phyloP scores from a whole-genome alignment of 1,284 basidiomycete species.

The Trichosporon ovoides region DNA sequence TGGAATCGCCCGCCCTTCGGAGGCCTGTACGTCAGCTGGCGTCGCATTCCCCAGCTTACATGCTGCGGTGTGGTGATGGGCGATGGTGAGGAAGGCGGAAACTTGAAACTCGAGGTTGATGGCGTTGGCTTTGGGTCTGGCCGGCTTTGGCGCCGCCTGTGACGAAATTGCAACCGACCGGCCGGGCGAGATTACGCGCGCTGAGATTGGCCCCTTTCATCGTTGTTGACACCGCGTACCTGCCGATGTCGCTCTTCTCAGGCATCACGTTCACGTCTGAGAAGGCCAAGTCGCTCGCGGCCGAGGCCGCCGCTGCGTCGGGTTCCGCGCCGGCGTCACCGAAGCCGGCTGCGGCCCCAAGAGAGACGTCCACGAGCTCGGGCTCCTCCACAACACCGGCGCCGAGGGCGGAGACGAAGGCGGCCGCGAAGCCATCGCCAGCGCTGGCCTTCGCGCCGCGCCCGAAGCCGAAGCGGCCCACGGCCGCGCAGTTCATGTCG shows the following conservation, averaged over 20 bases:
- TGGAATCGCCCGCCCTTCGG: slow-evolving; percentile 15
- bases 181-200: not conserved
- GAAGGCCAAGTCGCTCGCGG: slow-evolving; percentile 20
- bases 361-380: not conserved
- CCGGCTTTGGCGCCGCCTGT: not conserved
- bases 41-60: not conserved
- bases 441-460: slow-evolving; percentile 46
- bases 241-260: slow-evolving; percentile 41
- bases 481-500: slow-evolving; percentile 8
- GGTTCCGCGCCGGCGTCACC: slow-evolving; percentile 2
- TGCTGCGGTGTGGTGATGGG: slow-evolving; percentile 4
- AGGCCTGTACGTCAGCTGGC: slow-evolving; percentile 12
- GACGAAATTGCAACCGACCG: slow-evolving; percentile 7
- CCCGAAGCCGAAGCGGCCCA: slow-evolving; percentile 23
- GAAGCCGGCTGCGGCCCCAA: not conserved
- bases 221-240: not conserved
- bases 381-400: not conserved
- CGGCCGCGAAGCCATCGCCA: slow-evolving; percentile 27
- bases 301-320: slow-evolving; percentile 8
- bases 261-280: slow-evolving; percentile 41
- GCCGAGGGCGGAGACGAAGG: not conserved
- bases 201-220: not conserved
- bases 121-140: slow-evolving; percentile 1
- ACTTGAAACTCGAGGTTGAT: not conserved
- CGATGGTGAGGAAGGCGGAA: not conserved